A percentile compares a stretch with the other conserved stretches of the same genome.
Evolutionary conservation across 176 grass and related monocot genomes (phyloP).

Genomic region (Oryza longistaminata): DNA sequence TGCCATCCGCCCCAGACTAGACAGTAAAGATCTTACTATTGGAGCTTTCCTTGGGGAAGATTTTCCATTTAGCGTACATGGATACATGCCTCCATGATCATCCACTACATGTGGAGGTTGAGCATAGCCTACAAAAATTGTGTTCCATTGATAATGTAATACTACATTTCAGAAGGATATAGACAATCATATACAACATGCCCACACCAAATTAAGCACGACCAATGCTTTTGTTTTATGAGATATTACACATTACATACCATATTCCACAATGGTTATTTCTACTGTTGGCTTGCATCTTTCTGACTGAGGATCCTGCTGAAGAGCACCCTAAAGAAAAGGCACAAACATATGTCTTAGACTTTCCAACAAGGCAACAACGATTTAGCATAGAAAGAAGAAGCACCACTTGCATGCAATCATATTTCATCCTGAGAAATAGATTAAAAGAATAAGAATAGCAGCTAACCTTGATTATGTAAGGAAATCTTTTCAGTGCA

Average conservation of each 20-base stretch:
- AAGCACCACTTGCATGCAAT: neutral
- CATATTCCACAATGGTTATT: slow-evolving; percentile 5
- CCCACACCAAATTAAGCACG: neutral
- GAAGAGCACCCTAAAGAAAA: slow-evolving; percentile 32
- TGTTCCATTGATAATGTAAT: neutral
- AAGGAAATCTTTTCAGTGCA: neutral
- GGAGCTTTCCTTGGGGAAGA: slow-evolving; percentile 13
- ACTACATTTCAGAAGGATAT: neutral
- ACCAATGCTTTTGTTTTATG: neutral
- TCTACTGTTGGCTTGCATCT: slow-evolving; percentile 3
- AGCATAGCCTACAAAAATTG: slow-evolving; percentile 11
- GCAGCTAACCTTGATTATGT: neutral
- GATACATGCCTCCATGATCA: neutral
- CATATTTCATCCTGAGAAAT: neutral
- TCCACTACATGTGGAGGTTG: neutral
- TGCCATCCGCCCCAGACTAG: neutral
- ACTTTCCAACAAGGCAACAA: neutral
- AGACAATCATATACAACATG: neutral
- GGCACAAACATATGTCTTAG: slow-evolving; percentile 12
- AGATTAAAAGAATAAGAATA: neutral
- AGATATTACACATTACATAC: slow-evolving; percentile 24
- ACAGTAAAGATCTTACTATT: slow-evolving; percentile 26
- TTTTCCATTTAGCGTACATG: neutral
- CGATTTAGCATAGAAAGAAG: neutral
- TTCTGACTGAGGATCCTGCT: slow-evolving; percentile 6